Evolutionary conservation across 345 rosid genomes (phyloP), one percentile per base, ranked within the genome.

Genomic region (Heritiera fomes): DNA sequence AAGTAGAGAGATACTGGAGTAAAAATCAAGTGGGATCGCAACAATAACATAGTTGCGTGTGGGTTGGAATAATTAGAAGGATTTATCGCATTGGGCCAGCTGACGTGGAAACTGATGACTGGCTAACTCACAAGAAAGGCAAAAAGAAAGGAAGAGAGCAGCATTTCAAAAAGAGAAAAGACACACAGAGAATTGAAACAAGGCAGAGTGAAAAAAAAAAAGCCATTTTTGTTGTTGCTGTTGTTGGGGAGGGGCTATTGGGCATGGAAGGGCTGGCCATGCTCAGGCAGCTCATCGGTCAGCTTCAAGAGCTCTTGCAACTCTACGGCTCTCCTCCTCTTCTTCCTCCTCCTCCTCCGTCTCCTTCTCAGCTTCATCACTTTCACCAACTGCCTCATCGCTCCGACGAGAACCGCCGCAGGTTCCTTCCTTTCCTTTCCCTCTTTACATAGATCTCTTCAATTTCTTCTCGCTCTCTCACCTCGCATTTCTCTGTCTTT

Each of bases 241-340:
- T 49, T 47, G 63, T 43, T 55, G 59, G 62, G 4, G 14, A 11
- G 63, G 32, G 63, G 50, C 23, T 69, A 63, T 73, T 59, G 88
- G 90, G 91, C 87, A 95, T 95, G 98, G 96, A 91, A 90, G 96
- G 84, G 87, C 88, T 93, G 87, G 92, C 93, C 94, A 89, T 93
- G 99, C 94, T 93, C 74, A 89, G 98, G 89, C 99, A 93, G 80
- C 90, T 95, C 75, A 91, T 95, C 87, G 94, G 87, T 85, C 98
- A 90, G 98, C 96, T 93, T 91, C 93, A 90, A 77, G 91, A 93
- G 87, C 91, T 90, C 80, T 86, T 89, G 64, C 89, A 86, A 77
- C 89, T 87, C 83, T 82, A 90, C 94, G 93, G 89, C 83, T 95
- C 95, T 83, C 87, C 82, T 47, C 13, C 52, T 11, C 5, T 14